These are phyloP conservation scores for Xerocomus minutiporus DNA, from an alignment of 1,284 basidiomycete genomes.

Conservation along the genomic window DNA sequence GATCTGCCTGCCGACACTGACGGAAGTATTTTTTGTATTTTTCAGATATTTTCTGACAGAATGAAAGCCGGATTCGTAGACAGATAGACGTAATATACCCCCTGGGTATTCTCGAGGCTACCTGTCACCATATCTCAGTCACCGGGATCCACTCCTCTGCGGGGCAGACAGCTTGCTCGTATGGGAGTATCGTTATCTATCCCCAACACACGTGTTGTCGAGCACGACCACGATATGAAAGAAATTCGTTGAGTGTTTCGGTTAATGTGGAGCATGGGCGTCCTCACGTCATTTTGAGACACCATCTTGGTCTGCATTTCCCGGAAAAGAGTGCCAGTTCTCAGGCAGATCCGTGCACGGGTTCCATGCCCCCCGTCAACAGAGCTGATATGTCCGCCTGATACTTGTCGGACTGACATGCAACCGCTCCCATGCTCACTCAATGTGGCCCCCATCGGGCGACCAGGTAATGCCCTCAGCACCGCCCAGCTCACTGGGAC, in stretches of 20 bases:
- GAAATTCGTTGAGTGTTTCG: conserved; percentile 11
- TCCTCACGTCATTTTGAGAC: conserved; percentile 18
- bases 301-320: too few relatives aligned
- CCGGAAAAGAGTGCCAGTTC: too few relatives aligned
- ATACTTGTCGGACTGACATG: conserved; percentile 20
- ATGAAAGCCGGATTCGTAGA: neutral
- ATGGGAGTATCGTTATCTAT: conserved; percentile 10
- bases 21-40: conserved; percentile 16
- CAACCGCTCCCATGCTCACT: conserved; percentile 12
- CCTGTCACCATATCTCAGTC: neutral
- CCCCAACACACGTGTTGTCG: conserved; percentile 11
- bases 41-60: neutral
- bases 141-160: neutral
- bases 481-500: neutral
- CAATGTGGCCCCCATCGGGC: neutral
- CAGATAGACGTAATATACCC: conserved; percentile 21
- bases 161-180: neutral
- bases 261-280: conserved; percentile 13
- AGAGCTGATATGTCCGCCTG: neutral
- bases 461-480: neutral
- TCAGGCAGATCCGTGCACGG: conserved; percentile 29
- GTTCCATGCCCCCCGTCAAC: neutral
- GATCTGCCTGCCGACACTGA: conserved; percentile 31
- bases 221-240: neutral
- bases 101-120: neutral